A percentile compares a stretch with the other conserved stretches of the same genome.
Evolutionary conservation across 768 basidiomycete species (phyloP).

Genomic region (Candolleomyces eurysporus): DNA sequence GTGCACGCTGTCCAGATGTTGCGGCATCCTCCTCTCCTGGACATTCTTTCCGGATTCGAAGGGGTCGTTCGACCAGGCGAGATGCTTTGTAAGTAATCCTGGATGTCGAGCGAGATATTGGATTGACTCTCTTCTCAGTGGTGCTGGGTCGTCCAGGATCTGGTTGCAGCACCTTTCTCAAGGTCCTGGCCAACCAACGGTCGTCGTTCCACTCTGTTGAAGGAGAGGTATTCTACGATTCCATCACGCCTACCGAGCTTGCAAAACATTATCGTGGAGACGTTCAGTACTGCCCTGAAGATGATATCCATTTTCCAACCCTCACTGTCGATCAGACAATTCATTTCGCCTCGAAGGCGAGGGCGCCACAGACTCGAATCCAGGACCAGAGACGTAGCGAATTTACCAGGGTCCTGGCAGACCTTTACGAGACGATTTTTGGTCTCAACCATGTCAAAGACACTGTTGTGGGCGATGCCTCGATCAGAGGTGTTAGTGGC

Average conservation of each 20-base stretch:
- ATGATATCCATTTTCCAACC: constrained; percentile 84
- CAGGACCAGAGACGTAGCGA: constrained; percentile 38
- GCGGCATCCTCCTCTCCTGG: constrained; percentile 61
- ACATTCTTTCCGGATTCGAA: constrained; percentile 62
- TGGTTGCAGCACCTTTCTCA: constrained; percentile 83
- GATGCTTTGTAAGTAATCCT: constrained; percentile 65
- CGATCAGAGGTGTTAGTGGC: constrained; percentile 70
- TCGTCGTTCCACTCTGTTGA: constrained; percentile 63
- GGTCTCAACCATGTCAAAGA: constrained; percentile 71
- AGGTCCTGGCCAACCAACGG: constrained; percentile 75
- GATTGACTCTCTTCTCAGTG: constrained; percentile 37
- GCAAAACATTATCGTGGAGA: constrained; percentile 70
- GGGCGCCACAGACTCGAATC: constrained; percentile 58
- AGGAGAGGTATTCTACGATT: constrained; percentile 76
- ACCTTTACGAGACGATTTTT: constrained; percentile 65
- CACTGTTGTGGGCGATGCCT: constrained; percentile 77
- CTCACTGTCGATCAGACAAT: constrained; percentile 80
- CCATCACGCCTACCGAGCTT: constrained; percentile 66
- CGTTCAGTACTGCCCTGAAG: constrained; percentile 79
- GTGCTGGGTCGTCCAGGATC: constrained; percentile 85
- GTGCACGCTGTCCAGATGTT: constrained; percentile 39
- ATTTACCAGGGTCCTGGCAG: constrained; percentile 45
- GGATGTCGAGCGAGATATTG: too few species aligned
- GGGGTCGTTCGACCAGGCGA: constrained; percentile 68
- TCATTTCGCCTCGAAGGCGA: constrained; percentile 62